Conservation (phyloP, 192 early-diverging fungal genomes). For the Gaertneriomyces sp. region DNA sequence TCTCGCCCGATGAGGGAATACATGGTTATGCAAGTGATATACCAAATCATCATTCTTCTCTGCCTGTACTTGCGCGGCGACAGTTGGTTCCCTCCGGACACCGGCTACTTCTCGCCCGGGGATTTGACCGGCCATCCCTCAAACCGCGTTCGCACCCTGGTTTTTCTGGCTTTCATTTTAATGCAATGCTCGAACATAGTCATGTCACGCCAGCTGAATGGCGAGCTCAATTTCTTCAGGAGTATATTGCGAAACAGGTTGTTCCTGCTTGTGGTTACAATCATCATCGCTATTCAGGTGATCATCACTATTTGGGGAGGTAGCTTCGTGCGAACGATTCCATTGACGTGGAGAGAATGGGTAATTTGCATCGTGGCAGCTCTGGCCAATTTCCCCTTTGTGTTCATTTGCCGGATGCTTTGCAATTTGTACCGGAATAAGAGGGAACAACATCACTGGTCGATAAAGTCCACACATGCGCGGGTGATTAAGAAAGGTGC, state of each 20-base stretch:
- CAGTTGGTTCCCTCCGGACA: slow-evolving; percentile 27
- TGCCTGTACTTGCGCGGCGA: slow-evolving; percentile 40
- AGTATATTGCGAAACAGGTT: slow-evolving; percentile 45
- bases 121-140: slow-evolving; percentile 27
- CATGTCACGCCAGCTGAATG: slow-evolving; percentile 51
- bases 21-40: slow-evolving; percentile 46
- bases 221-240: slow-evolving; percentile 53
- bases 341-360: slow-evolving; percentile 43
- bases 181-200: slow-evolving; percentile 53
- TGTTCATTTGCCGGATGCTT: slow-evolving; percentile 33
- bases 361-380: slow-evolving; percentile 39
- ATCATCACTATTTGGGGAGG: slow-evolving; percentile 38
- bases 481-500: not conserved
- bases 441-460: not conserved
- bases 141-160: slow-evolving; percentile 35
- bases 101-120: not conserved
- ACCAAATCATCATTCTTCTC: slow-evolving; percentile 47
- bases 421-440: slow-evolving; percentile 30
- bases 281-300: slow-evolving; percentile 49
- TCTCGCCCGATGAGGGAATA: slow-evolving; percentile 48
- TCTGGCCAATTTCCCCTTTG: slow-evolving; percentile 40
- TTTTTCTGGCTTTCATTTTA: slow-evolving; percentile 56
- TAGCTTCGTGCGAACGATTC: slow-evolving; percentile 35
- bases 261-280: slow-evolving; percentile 42
- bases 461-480: not conserved